Evolutionary conservation across 139 green algal genomes (phyloP).

Genomic region (Micractinium conductrix): DNA sequence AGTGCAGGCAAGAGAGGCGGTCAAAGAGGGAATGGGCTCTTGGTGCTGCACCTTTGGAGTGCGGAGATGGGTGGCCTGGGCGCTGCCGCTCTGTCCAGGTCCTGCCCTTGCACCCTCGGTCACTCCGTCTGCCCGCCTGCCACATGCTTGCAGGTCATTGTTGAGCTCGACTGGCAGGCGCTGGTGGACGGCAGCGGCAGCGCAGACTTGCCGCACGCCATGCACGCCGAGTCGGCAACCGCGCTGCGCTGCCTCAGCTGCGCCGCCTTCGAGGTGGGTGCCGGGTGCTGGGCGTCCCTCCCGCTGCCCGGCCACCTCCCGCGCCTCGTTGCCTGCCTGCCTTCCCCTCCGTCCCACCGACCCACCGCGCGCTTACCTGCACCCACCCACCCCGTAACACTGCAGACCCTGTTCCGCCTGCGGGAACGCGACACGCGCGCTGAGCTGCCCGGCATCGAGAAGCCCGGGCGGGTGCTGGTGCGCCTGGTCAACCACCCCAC

Average conservation of each 20-base stretch:
- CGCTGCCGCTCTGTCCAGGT: too few relatives aligned
- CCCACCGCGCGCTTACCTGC: not conserved
- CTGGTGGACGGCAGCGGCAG: conserved; percentile 36
- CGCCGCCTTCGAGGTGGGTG: conserved; percentile 60
- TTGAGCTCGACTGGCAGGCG: conserved; percentile 50
- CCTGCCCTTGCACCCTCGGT: too few relatives aligned
- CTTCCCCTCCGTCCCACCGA: too few relatives aligned
- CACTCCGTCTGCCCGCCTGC: too few relatives aligned
- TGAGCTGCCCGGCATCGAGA: conserved; percentile 20
- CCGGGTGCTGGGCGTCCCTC: not conserved
- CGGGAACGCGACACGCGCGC: not conserved
- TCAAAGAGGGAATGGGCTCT: too few relatives aligned
- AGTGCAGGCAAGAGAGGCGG: too few relatives aligned
- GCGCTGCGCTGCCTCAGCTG: conserved; percentile 63
- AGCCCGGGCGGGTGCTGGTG: conserved; percentile 40
- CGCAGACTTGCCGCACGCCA: conserved; percentile 59
- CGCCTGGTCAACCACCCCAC: conserved; percentile 58
- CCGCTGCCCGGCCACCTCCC: not conserved
- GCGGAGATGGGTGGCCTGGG: too few relatives aligned
- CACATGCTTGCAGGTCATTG: not conserved
- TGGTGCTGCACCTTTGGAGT: too few relatives aligned
- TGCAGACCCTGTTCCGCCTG: conserved; percentile 45
- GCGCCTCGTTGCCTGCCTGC: too few relatives aligned
- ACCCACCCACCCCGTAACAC: too few relatives aligned
- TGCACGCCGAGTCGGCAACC: conserved; percentile 63